Conservation (phyloP, 148 eudicot species). For the Silene uniflora region DNA sequence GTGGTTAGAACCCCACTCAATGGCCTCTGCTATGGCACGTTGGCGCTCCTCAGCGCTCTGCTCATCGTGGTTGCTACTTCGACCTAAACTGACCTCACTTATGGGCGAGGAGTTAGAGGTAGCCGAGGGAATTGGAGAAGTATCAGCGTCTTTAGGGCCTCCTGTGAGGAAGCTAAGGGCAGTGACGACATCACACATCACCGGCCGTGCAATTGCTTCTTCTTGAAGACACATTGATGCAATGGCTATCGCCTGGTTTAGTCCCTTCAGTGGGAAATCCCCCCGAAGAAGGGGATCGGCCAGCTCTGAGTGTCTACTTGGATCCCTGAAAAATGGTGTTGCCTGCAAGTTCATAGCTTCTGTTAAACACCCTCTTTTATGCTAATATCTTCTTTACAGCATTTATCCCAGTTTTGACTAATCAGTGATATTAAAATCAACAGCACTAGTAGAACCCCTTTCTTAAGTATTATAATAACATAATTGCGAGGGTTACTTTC, state of each 20-base stretch:
- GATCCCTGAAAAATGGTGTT: slow-evolving; percentile 55
- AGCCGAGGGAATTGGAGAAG: slow-evolving; percentile 20
- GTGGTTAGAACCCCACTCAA: slow-evolving; percentile 60
- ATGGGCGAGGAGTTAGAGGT: slow-evolving; percentile 28
- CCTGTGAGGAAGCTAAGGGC: slow-evolving; percentile 57
- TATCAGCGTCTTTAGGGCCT: slow-evolving; percentile 8
- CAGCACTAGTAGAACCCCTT: no score
- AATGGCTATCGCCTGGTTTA: slow-evolving; percentile 73
- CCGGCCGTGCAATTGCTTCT: slow-evolving; percentile 59
- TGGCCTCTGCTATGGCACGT: slow-evolving; percentile 68
- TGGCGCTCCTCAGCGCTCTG: slow-evolving; percentile 38
- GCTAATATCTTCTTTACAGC: background rate
- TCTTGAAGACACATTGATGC: slow-evolving; percentile 89
- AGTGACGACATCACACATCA: slow-evolving; percentile 74
- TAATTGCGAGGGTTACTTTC: no score
- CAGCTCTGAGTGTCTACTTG: slow-evolving; percentile 43
- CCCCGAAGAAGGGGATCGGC: slow-evolving; percentile 65
- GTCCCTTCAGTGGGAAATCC: slow-evolving; percentile 46
- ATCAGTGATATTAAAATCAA: background rate
- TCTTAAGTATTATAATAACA: no score
- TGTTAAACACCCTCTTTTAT: background rate
- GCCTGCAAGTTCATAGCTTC: slow-evolving; percentile 37
- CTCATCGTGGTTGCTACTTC: slow-evolving; percentile 19
- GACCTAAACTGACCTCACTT: slow-evolving; percentile 5
- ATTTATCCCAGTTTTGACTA: background rate